These are phyloP conservation scores for Apophysomyces variabilis DNA, from an alignment of 371 early-diverging fungal genomes.

Conservation along the genomic window DNA sequence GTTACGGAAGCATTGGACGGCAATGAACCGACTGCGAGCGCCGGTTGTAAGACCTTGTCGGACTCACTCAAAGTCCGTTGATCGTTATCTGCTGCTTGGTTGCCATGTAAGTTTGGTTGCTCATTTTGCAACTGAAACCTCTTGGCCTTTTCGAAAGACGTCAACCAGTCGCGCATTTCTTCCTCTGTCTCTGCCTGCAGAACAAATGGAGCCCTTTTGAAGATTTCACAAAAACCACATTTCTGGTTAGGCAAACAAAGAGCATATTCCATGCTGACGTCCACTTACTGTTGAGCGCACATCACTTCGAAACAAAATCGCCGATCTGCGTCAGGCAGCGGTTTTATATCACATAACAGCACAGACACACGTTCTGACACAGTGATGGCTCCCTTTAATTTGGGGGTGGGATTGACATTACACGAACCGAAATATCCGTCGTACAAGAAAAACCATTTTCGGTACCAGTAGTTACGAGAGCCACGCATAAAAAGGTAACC, in stretches of 20 bases:
- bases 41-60: not conserved
- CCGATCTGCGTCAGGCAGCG: constrained; percentile 61
- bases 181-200: constrained; percentile 76
- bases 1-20: not conserved
- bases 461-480: constrained; percentile 46
- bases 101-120: not conserved
- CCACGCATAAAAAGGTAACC: constrained; percentile 46
- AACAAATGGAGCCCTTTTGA: constrained; percentile 47
- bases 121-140: constrained; percentile 35
- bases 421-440: constrained; percentile 64
- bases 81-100: not conserved
- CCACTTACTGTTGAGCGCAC: constrained; percentile 62
- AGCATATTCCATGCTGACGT: too few relatives aligned
- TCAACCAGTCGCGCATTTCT: constrained; percentile 73
- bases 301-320: constrained; percentile 81
- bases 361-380: constrained; percentile 67
- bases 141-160: constrained; percentile 68
- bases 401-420: constrained; percentile 47
- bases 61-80: not conserved
- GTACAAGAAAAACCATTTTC: constrained; percentile 66
- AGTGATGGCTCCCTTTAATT: constrained; percentile 61
- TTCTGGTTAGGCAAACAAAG: not conserved
- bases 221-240: not conserved
- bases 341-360: constrained; percentile 64
- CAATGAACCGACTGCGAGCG: not conserved